Evolutionary conservation across 2,329 filamentous ascomycete genomes (phyloP), one percentile per base, ranked within the genome.

Genomic region (Trichoderma arundinaceum): DNA sequence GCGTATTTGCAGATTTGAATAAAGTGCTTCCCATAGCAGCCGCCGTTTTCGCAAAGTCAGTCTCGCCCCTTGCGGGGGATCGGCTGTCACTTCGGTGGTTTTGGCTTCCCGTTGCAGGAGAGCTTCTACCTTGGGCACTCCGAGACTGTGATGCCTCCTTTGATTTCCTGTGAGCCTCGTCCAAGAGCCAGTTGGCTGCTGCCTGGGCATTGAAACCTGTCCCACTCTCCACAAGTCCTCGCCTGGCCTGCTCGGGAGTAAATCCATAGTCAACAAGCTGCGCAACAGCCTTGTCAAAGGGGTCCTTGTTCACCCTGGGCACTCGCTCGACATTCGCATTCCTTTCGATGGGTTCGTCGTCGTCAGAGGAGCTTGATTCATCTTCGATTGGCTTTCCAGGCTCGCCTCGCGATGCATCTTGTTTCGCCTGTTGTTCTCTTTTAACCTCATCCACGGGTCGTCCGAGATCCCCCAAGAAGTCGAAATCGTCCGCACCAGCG

Each of bases 191-290:
- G 46, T 94, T 90, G 7, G 96, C 92, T 1, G 94, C 94, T 56
- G 88, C 90, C 76, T 97, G 92, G 9, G 97, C 87, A 74, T 97
- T 90, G 1, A 88, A 79, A 2, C 92, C 92, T 3, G 88, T 89
- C 4, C 92, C 90, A 38, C 91, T 97, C 72, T 92, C 90, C 10
- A 88, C 88, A 46, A 99, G 79, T 5, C 93, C 95, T 68, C 90
- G 84, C 62, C 86, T 85, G n/a, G 95, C 90, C 72, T 93, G 92
- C 66, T 96, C 92, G 0, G 88, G 85, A 0, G 92, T 88, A 72
- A 99, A 99, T 0, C 95, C 95, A 87, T 98, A 98, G 70, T 97
- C 94, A 3, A 97, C 88, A 32, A 99, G 81, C 75, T 98, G 92
- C 9, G 92, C 92, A 32, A 98, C 86, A 9, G 93, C 92, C 70